A percentile compares a stretch with the other conserved stretches of the same genome.
Conservation (phyloP, 2,329 filamentous ascomycete species). For the Exophiala viscosa region DNA sequence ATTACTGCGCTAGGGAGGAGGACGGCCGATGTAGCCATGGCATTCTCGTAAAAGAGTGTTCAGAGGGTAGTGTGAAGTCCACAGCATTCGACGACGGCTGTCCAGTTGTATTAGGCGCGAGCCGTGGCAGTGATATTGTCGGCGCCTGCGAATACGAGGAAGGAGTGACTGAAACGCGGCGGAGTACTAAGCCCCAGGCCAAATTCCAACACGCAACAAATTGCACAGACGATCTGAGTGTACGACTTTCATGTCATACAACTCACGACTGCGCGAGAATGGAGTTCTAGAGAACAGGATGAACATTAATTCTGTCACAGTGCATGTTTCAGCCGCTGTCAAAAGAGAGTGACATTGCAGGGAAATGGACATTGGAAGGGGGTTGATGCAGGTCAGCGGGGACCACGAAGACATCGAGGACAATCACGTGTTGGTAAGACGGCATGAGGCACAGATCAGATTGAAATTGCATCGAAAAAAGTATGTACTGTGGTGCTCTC, state of each 20-base stretch:
- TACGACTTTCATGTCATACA: not conserved
- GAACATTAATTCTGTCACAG: constrained; percentile 5
- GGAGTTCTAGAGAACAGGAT: not conserved
- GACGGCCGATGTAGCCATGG: constrained; percentile 13
- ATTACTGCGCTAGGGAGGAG: constrained; percentile 14
- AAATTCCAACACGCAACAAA: constrained; percentile 1
- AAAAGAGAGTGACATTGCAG: constrained; percentile 4
- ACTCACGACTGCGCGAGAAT: not conserved
- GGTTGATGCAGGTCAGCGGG: not conserved
- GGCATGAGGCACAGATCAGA: not conserved
- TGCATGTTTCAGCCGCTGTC: constrained; percentile 8
- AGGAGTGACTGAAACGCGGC: not conserved
- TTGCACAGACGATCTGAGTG: not conserved
- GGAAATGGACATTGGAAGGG: not conserved
- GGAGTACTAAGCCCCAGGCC: too few relatives aligned
- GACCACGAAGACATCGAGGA: not conserved
- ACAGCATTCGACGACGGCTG: not conserved
- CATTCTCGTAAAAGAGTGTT: not conserved
- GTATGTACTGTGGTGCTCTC: not conserved
- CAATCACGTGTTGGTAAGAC: not conserved
- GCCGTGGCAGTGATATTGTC: not conserved
- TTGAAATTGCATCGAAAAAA: not conserved
- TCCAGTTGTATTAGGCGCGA: not conserved
- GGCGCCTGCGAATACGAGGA: not conserved
- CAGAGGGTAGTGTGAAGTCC: not conserved